Base-by-base conservation (phyloP, 1,284 basidiomycete genomes). In the Crocinoboletus sp. region DNA sequence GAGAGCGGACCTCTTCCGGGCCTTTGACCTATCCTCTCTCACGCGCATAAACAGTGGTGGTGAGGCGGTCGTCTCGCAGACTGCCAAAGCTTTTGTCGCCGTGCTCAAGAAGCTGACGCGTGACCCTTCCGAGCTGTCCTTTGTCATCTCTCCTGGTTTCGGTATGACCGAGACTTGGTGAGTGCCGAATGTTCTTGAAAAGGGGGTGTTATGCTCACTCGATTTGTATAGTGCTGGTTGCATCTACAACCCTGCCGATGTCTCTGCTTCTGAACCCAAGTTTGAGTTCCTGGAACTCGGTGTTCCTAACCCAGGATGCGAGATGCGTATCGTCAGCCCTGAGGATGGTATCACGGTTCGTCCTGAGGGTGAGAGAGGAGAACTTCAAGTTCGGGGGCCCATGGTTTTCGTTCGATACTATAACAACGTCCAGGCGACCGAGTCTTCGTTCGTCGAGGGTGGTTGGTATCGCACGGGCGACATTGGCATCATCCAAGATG, bases 381-480 rank as follows among this genome's bases (percentile, higher is more conserved):
- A 67, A 12, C 57, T 69, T 6, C 67, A 69, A 46, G 38, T 70
- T 6, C 55, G 54, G 5, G 69, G 69, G 4, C 58, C 67, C 0
- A 66, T 62, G 38, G 47, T 69, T 3, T 69, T 71, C 53, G 43
- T 49, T 8, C 57, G 60, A 34, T 70, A 71, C 47, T 61, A 60
- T 49, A 65, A 64, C 56, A 68, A 71, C 43, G 29, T 41, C 5
- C 45, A 57, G 28, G 69, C 68, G 0, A 70, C 66, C 8, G 43
- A 50, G 10, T 54, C 49, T 4, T 61, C 64, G 19, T 63, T 65
- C 17, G 68, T 69, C 39, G 59, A 58, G 15, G 69, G 65, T 23
- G 63, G 63, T 11, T 70, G 69, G 69, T 70, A 66, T 48, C 62
- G 64, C 40, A 70, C 69, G 10, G 68, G 69, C n/a, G 69, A 71